Evolutionary conservation across 2,329 filamentous ascomycete species (phyloP).

Genomic region (Zymoseptoria crescenta): DNA sequence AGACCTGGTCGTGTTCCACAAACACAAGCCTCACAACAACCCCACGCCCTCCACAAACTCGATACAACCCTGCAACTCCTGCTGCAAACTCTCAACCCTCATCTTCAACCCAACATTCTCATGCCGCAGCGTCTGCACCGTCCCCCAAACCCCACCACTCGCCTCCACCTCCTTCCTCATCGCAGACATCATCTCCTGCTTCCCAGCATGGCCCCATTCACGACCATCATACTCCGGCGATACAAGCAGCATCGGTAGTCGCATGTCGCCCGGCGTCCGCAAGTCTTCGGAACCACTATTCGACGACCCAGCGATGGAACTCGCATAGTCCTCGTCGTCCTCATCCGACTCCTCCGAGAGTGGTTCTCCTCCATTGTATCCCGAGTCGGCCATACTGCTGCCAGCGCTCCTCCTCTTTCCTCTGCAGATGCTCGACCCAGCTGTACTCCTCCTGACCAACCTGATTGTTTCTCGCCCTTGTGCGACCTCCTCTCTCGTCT

Average conservation of each 20-base stretch:
- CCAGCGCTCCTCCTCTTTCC: not conserved
- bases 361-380: not conserved
- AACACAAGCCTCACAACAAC: not conserved
- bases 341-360: not conserved
- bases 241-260: not conserved
- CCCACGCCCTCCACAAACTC: slow-evolving; percentile 36
- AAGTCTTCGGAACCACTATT: not conserved
- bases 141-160: slow-evolving; percentile 43
- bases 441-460: slow-evolving; percentile 9
- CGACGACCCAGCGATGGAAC: not conserved
- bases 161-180: not conserved
- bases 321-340: not conserved
- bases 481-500: slow-evolving; percentile 27
- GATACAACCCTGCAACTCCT: slow-evolving; percentile 49
- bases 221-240: not conserved
- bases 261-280: not conserved
- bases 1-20: too few species aligned
- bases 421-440: not conserved
- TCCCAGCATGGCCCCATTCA: not conserved
- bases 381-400: not conserved
- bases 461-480: slow-evolving; percentile 40
- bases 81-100: slow-evolving; percentile 47
- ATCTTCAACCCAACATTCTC: slow-evolving; percentile 49
- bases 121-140: slow-evolving; percentile 43
- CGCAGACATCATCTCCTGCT: not conserved